Evolutionary conservation across 148 eudicot species (phyloP).

Genomic region (Amaranthus hypochondriacus): DNA sequence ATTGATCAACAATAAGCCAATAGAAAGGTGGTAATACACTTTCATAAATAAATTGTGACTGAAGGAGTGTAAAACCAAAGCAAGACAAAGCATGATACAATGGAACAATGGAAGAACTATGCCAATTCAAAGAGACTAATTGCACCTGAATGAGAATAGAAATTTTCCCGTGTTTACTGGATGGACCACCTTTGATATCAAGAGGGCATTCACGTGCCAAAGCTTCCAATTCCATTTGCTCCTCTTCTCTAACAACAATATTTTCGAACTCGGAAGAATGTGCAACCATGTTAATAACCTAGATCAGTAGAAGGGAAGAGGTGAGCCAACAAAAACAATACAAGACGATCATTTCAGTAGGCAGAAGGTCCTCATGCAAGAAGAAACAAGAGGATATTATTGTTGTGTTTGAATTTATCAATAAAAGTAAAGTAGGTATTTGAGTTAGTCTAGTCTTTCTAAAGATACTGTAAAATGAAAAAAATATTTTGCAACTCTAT

Average conservation of each 20-base stretch:
- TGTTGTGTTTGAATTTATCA: too few relatives aligned
- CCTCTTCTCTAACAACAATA: constrained; percentile 94
- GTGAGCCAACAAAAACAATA: not conserved
- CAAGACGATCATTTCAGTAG: not conserved
- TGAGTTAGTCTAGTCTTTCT: too few relatives aligned
- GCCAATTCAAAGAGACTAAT: not conserved
- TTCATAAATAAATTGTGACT: not conserved
- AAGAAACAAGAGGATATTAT: not conserved
- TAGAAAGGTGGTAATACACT: not conserved
- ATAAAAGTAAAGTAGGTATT: too few relatives aligned
- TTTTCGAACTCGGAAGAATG: constrained; percentile 99
- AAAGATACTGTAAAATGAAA: too few relatives aligned
- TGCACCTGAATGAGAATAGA: constrained; percentile 93
- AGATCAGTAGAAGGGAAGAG: constrained; percentile 15
- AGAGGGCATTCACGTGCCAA: constrained; percentile 76
- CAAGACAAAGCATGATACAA: not conserved
- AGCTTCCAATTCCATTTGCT: constrained; percentile 82
- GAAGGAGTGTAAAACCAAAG: not conserved
- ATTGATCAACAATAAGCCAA: not conserved
- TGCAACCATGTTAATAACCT: constrained; percentile 98
- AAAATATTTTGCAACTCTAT: too few relatives aligned
- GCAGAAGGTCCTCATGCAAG: not conserved
- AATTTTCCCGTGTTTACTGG: constrained; percentile 93
- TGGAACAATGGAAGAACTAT: not conserved
- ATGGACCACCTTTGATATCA: constrained; percentile 92